Percentiles rank a stretch among this genome's conserved stretches.
phyloP scores from a whole-genome alignment of 257 asterid genomes.

The Verbascum thapsus region DNA sequence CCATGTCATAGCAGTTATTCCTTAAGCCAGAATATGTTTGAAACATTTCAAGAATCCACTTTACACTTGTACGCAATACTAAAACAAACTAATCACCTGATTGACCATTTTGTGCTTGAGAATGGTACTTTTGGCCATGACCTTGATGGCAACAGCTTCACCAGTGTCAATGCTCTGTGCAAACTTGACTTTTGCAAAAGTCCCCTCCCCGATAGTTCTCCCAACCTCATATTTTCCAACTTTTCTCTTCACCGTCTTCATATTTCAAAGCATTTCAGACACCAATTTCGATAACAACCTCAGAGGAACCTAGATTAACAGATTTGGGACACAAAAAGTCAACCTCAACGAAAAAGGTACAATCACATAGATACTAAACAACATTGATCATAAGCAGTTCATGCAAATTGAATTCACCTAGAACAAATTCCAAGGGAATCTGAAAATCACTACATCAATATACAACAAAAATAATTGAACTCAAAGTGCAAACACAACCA shows the following conservation, averaged over 20 bases:
- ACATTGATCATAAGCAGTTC: slow-evolving; percentile 7
- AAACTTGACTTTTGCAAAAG: slow-evolving; percentile 92
- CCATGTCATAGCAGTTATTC: not conserved
- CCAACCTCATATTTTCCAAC: slow-evolving; percentile 91
- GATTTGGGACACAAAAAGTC: slow-evolving; percentile 11
- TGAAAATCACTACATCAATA: slow-evolving; percentile 20
- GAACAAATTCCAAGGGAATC: slow-evolving; percentile 9
- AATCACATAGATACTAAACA: slow-evolving; percentile 3
- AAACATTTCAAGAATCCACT: slow-evolving; percentile 7
- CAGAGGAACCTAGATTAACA: slow-evolving; percentile 21
- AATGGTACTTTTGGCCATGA: slow-evolving; percentile 82
- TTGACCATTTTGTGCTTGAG: slow-evolving; percentile 93
- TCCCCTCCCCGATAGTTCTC: slow-evolving; percentile 87
- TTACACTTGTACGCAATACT: not conserved
- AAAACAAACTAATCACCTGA: slow-evolving; percentile 51
- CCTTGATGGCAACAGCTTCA: slow-evolving; percentile 78
- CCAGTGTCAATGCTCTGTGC: slow-evolving; percentile 74
- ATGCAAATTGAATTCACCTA: slow-evolving; percentile 3
- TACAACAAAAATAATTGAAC: slow-evolving; percentile 2
- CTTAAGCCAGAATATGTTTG: not conserved
- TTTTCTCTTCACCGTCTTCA: slow-evolving; percentile 58
- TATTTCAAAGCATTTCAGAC: slow-evolving; percentile 37
- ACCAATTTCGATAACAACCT: slow-evolving; percentile 12
- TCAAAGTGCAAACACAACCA: slow-evolving; percentile 5
- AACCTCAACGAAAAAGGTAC: slow-evolving; percentile 16